Conservation (phyloP, 1,139 yeast species). For the Pneumocystis murina region DNA sequence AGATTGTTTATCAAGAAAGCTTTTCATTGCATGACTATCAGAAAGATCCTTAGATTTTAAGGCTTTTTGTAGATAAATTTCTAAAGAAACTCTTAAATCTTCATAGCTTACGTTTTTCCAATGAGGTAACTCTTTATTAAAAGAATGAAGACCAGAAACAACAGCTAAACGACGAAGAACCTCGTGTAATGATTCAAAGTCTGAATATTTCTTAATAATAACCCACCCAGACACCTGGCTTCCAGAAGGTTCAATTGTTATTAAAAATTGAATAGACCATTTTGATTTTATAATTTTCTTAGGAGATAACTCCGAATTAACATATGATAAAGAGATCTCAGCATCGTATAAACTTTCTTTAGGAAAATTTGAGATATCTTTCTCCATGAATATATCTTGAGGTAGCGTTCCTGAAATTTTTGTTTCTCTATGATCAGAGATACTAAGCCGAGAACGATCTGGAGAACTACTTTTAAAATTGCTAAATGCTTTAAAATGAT, state of each 20-base stretch:
- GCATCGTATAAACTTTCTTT: neutral
- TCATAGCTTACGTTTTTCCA: neutral
- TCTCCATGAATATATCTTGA: neutral
- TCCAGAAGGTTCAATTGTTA: neutral
- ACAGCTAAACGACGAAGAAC: neutral
- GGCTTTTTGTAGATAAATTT: neutral
- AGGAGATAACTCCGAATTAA: neutral
- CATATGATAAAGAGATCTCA: neutral
- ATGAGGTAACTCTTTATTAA: neutral
- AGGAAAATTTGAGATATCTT: neutral
- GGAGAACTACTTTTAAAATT: neutral
- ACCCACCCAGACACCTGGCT: neutral
- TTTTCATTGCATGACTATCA: constrained; percentile 1
- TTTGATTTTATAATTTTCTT: neutral
- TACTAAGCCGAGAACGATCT: neutral
- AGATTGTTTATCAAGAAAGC: neutral
- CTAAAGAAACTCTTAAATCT: neutral
- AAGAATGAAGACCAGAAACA: neutral
- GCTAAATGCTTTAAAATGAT: neutral
- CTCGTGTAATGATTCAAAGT: neutral
- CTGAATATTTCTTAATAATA: neutral
- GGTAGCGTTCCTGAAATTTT: neutral
- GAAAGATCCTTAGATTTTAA: neutral
- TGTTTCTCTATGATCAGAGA: neutral
- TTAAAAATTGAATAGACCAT: neutral